Evolutionary conservation across 2,329 filamentous ascomycete species (phyloP).

Genomic region (Dothiorella sarmentorum): DNA sequence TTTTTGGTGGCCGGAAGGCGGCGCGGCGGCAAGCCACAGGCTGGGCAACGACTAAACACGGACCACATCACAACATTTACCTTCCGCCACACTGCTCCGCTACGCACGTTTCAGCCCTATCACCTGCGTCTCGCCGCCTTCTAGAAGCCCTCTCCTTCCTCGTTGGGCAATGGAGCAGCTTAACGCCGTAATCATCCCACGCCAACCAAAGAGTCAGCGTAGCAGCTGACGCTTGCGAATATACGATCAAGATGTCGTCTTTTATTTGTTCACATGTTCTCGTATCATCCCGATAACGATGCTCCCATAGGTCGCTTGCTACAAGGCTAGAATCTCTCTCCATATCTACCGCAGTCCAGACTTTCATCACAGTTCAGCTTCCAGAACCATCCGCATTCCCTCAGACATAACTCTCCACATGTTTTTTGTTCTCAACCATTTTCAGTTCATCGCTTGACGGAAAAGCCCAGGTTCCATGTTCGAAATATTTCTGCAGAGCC

Average conservation of each 20-base stretch:
- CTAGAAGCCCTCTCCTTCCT: conserved; percentile 10
- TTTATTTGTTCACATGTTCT: neutral
- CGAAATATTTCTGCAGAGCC: no score
- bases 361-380: no score
- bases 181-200: neutral
- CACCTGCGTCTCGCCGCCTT: neutral
- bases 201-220: neutral
- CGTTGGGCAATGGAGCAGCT: neutral
- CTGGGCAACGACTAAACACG: neutral
- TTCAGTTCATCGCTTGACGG: no score
- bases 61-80: conserved; percentile 3
- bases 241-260: conserved; percentile 6
- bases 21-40: neutral
- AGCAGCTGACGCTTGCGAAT: conserved; percentile 16
- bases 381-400: no score
- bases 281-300: no score
- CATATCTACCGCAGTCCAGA: no score
- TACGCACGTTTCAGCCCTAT: conserved; percentile 1
- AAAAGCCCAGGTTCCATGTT: no score
- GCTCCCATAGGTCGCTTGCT: no score
- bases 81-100: neutral
- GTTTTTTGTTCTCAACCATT: no score
- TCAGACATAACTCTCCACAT: neutral
- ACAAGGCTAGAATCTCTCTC: no score
- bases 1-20: neutral